Percentiles rank a stretch among this genome's conserved stretches.
Evolutionary conservation across 257 asterid species (phyloP).

Genomic region (Forsythia viridissima): DNA sequence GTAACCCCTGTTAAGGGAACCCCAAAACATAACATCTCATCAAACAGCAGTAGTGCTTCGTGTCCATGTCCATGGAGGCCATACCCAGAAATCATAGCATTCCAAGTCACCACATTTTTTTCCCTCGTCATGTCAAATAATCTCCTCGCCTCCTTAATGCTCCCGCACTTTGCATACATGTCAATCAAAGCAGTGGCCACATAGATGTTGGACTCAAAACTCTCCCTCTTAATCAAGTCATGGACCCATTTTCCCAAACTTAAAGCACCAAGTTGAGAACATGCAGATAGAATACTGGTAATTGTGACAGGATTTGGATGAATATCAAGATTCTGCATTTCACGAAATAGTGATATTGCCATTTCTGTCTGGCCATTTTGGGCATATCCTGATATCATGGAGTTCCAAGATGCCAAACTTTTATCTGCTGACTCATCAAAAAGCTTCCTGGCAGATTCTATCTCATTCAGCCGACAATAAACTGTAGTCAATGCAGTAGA

Average conservation of each 20-base stretch:
- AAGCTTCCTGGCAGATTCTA: constrained; percentile 58
- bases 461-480: constrained; percentile 69
- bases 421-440: constrained; percentile 67
- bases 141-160: constrained; percentile 61
- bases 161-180: constrained; percentile 91
- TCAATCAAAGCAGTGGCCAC: constrained; percentile 81
- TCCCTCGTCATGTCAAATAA: constrained; percentile 58
- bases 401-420: constrained; percentile 81
- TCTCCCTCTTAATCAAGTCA: constrained; percentile 53
- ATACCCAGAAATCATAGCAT: constrained; percentile 80
- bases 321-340: constrained; percentile 76
- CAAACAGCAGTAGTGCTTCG: constrained; percentile 57
- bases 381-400: constrained; percentile 92
- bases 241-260: constrained; percentile 85
- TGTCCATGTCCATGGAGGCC: constrained; percentile 86
- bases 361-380: constrained; percentile 76
- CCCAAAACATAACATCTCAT: constrained; percentile 55
- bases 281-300: constrained; percentile 85
- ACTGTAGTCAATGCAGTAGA: constrained; percentile 81
- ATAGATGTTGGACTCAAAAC: constrained; percentile 58
- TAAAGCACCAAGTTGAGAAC: constrained; percentile 87
- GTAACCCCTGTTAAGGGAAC: constrained; percentile 66
- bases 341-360: constrained; percentile 72
- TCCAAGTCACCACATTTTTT: constrained; percentile 84
- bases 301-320: constrained; percentile 77